phyloP scores from a whole-genome alignment of 164 flowering plant species.

The Stephania japonica region DNA sequence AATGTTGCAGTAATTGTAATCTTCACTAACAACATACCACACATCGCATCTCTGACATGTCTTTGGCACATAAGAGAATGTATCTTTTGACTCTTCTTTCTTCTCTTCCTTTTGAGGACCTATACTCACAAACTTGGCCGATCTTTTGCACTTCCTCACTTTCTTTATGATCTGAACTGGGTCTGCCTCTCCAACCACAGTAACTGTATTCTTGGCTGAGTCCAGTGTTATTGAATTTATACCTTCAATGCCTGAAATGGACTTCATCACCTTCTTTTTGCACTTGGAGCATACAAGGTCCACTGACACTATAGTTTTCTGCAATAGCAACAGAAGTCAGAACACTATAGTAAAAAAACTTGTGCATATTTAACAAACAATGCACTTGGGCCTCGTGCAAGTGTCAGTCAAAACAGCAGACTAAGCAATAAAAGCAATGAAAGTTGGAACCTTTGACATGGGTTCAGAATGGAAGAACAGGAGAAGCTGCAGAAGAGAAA shows the following conservation, averaged over 20 bases:
- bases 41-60: slow-evolving; percentile 48
- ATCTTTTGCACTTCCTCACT: slow-evolving; percentile 42
- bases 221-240: slow-evolving; percentile 51
- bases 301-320: slow-evolving; percentile 63
- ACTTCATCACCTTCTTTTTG: slow-evolving; percentile 54
- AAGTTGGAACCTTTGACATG: slow-evolving; percentile 44
- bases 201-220: slow-evolving; percentile 38
- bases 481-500: slow-evolving; percentile 12
- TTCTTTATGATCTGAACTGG: slow-evolving; percentile 40
- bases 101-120: slow-evolving; percentile 44
- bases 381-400: slow-evolving; percentile 14
- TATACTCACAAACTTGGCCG: slow-evolving; percentile 35
- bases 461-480: slow-evolving; percentile 6
- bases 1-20: slow-evolving; percentile 34
- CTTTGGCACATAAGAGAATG: slow-evolving; percentile 20
- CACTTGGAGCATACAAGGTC: slow-evolving; percentile 50
- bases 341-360: slow-evolving; percentile 12
- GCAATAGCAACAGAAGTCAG: slow-evolving; percentile 32
- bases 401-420: slow-evolving; percentile 18
- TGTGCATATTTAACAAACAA: background rate
- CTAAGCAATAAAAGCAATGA: slow-evolving; percentile 3
- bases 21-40: slow-evolving; percentile 40
- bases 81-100: slow-evolving; percentile 38
- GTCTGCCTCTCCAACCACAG: slow-evolving; percentile 51
- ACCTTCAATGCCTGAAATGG: slow-evolving; percentile 48